These are phyloP conservation scores for Fusarium pininemorale DNA, from an alignment of 2,329 filamentous ascomycete genomes.

Conservation along the genomic window DNA sequence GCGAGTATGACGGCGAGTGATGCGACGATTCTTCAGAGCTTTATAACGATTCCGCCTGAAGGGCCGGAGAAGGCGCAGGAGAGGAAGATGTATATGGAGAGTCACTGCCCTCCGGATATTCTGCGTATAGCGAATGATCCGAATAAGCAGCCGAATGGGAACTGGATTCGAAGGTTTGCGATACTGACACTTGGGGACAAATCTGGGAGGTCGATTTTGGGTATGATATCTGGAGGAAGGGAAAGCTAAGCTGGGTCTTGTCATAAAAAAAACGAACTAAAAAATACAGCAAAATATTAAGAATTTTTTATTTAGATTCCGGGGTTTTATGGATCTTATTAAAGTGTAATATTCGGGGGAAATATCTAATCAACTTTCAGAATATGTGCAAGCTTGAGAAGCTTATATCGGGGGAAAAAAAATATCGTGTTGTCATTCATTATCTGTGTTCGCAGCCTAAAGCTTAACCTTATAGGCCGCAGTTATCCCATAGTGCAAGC, in stretches of 20 bases:
- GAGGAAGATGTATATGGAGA: conserved; percentile 4
- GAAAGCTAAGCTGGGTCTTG: background rate
- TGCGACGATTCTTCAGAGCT: background rate
- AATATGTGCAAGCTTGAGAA: too few relatives aligned
- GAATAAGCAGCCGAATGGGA: background rate
- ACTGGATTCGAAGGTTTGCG: background rate
- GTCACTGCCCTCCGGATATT: conserved; percentile 2
- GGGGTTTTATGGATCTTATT: background rate
- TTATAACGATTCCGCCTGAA: background rate
- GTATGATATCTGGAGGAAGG: background rate
- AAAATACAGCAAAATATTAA: accelerated
- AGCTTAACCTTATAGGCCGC: too few relatives aligned
- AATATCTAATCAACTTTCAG: background rate
- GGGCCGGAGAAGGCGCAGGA: background rate
- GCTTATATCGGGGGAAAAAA: too few relatives aligned
- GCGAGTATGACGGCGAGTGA: background rate
- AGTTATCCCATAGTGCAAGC: too few relatives aligned
- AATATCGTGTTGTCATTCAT: too few relatives aligned
- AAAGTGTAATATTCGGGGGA: background rate
- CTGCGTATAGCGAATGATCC: background rate
- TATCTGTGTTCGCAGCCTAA: too few relatives aligned
- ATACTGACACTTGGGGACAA: background rate
- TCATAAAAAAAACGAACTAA: background rate
- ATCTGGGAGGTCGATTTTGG: background rate
- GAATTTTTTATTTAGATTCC: background rate